phyloP scores from a whole-genome alignment of 805 yeast genomes.

The Ogataea glucozyma region DNA sequence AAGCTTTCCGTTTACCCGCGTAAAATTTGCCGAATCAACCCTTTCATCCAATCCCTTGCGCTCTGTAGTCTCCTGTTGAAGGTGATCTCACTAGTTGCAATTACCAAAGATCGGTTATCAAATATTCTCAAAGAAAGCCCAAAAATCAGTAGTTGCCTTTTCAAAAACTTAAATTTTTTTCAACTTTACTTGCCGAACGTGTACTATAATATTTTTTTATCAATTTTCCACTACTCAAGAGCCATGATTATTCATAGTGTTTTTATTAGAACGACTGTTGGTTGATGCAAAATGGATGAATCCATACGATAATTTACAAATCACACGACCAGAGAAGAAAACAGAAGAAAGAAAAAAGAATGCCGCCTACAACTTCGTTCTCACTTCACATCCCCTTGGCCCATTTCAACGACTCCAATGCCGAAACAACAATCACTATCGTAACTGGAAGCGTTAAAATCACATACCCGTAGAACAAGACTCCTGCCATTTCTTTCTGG shows the following conservation, averaged over 20 bases:
- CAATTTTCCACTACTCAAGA: neutral
- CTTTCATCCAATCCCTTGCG: neutral
- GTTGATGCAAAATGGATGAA: constrained; percentile 7
- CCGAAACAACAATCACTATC: constrained; percentile 66
- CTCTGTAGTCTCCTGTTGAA: neutral
- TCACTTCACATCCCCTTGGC: constrained; percentile 23
- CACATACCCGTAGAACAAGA: constrained; percentile 80
- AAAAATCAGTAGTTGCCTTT: neutral
- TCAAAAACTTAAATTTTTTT: too few relatives aligned
- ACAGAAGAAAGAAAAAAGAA: neutral
- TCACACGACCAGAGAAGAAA: neutral
- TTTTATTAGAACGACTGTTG: neutral
- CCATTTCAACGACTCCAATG: constrained; percentile 54
- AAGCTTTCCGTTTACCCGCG: neutral
- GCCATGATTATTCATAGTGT: neutral
- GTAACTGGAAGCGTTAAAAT: constrained; percentile 75
- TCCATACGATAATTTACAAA: constrained; percentile 7
- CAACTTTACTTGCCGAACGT: too few relatives aligned
- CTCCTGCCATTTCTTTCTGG: constrained; percentile 82
- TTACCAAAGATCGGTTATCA: too few relatives aligned
- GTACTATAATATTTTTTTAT: neutral
- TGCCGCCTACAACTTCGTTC: too few relatives aligned
- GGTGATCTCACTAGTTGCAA: too few relatives aligned
- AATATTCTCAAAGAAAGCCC: too few relatives aligned
- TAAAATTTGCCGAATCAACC: neutral